Evolutionary conservation across 2,329 filamentous ascomycete genomes (phyloP).

Genomic region (Chalaropsis ovoidea): DNA sequence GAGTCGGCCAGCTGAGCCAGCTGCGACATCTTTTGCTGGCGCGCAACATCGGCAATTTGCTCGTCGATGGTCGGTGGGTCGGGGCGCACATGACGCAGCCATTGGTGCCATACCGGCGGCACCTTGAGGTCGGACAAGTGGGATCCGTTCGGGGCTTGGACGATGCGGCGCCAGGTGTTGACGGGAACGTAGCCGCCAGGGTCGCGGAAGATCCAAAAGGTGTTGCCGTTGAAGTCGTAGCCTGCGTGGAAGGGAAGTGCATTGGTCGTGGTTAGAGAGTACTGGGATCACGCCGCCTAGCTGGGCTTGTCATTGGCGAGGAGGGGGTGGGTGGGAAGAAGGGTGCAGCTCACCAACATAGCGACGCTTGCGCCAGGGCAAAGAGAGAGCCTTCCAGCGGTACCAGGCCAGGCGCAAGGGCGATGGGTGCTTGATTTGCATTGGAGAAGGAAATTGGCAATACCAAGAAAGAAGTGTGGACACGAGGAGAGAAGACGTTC

Average conservation of each 20-base stretch:
- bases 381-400: conserved; percentile 51
- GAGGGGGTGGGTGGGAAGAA: background rate
- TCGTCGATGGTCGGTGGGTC: conserved; percentile 48
- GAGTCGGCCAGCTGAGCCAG: conserved; percentile 54
- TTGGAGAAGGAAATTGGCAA: background rate
- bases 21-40: conserved; percentile 44
- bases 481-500: background rate
- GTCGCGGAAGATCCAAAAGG: conserved; percentile 58
- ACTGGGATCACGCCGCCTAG: no score
- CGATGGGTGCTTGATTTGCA: conserved; percentile 24
- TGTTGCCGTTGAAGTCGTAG: conserved; percentile 55
- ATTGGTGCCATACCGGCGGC: conserved; percentile 57
- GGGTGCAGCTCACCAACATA: conserved; percentile 43
- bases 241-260: conserved; percentile 35
- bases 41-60: conserved; percentile 43
- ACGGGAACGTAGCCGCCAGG: conserved; percentile 32
- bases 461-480: background rate
- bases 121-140: conserved; percentile 48
- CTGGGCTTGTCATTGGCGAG: background rate
- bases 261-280: background rate
- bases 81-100: conserved; percentile 51
- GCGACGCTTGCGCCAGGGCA: conserved; percentile 55
- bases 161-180: conserved; percentile 50
- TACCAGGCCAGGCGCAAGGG: conserved; percentile 41
- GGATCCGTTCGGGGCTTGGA: conserved; percentile 46